Base-by-base conservation (phyloP, 148 eudicot species). In the Camellia lanceoleosa region DNA sequence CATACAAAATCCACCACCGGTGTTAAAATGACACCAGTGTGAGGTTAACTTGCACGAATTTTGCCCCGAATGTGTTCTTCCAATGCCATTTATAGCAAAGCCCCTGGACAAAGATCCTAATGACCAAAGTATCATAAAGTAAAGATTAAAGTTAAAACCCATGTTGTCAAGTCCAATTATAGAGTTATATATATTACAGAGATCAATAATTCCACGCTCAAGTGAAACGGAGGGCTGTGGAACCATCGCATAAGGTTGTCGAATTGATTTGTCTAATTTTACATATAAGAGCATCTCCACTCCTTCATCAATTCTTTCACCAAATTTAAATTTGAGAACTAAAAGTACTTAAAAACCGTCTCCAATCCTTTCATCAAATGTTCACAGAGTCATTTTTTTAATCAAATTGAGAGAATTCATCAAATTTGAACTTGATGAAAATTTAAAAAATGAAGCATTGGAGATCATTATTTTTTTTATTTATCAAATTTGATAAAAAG, bases 1-100 rank as follows among this genome's bases (percentile, higher is more conserved):
- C 7, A 84, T 77, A 63, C 85, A 85, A 71, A 86, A 86, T 4
- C 67, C 74, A 55, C 77, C 13, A 10, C 77, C 9, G 3, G 44
- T 72, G 46, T 38, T 30, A 79, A 9, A 30, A 55, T 4, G 55
- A 10, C 16, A 15, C 68, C 38, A 43, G 58, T 60, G 6, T 20
- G 82, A 72, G n/a, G 30, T 74, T 18, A 81, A 62, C 43, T 74
- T 68, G 75, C 75, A 75, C 23, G 52, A 68, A 46, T 18, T 44
- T 13, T 6, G 77, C 14, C 62, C 62, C 42, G 51, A 46, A 52
- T 61, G 42, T 52, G 59, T 55, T 47, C 23, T 67, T 55, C 67
- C 76, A 73, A n/a, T 18, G 55, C 80, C 75, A 79, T 16, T 69
- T 61, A 6, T 30, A 47, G 38, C 15, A 41, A 72, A 30, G 13